Evolutionary conservation across 176 grass and related monocot genomes (phyloP).

Genomic region (Musa beccarii): DNA sequence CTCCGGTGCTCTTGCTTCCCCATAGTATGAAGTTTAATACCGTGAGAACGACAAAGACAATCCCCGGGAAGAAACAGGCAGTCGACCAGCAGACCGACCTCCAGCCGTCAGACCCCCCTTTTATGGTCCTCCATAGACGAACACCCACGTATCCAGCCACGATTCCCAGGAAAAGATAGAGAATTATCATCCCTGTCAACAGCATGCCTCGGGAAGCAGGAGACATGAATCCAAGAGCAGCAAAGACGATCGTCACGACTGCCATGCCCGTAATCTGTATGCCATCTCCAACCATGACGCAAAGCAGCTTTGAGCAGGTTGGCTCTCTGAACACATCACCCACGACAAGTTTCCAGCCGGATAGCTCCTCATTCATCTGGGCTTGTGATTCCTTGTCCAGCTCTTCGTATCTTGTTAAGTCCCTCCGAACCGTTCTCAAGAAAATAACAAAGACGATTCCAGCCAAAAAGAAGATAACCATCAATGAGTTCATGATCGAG

Average conservation of each 20-base stretch:
- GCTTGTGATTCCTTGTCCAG: slow-evolving; percentile 64
- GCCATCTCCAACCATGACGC: slow-evolving; percentile 74
- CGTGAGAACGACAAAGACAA: slow-evolving; percentile 57
- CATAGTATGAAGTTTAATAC: slow-evolving; percentile 68
- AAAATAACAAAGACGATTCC: slow-evolving; percentile 96
- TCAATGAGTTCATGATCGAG: slow-evolving; percentile 90
- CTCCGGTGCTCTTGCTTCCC: slow-evolving; percentile 73
- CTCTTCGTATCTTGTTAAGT: slow-evolving; percentile 72
- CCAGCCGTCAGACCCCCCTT: slow-evolving; percentile 61
- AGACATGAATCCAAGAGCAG: slow-evolving; percentile 81
- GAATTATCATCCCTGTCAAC: slow-evolving; percentile 76
- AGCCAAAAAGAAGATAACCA: slow-evolving; percentile 85
- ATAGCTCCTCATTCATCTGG: slow-evolving; percentile 80
- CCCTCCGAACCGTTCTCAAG: slow-evolving; percentile 73
- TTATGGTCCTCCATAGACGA: slow-evolving; percentile 58
- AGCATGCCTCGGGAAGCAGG: slow-evolving; percentile 84
- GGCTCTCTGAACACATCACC: slow-evolving; percentile 90
- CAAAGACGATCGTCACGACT: slow-evolving; percentile 54
- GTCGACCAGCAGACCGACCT: slow-evolving; percentile 61
- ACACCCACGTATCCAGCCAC: slow-evolving; percentile 58
- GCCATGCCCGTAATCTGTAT: slow-evolving; percentile 75
- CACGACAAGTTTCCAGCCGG: slow-evolving; percentile 79
- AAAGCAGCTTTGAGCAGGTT: slow-evolving; percentile 51
- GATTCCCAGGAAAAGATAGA: slow-evolving; percentile 79
- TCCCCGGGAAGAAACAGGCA: slow-evolving; percentile 74